phyloP scores from a whole-genome alignment of 805 yeast genomes.

The Candida pini region DNA sequence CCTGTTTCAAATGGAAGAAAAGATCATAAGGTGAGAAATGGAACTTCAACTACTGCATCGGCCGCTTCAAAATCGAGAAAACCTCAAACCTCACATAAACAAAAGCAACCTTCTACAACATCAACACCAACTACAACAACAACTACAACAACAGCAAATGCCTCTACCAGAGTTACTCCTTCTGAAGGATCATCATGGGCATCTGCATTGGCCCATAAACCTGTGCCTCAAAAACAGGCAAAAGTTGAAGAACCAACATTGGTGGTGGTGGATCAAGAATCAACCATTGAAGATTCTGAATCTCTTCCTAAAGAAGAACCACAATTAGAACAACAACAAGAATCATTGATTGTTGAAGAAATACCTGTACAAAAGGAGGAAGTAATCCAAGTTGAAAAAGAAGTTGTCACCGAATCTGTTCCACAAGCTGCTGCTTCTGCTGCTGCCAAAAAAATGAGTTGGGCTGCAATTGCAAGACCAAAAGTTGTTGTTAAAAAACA shows the following conservation, averaged over 20 bases:
- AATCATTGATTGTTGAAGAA: too few species aligned
- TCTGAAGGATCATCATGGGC: slow-evolving; percentile 29
- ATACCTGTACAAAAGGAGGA: too few species aligned
- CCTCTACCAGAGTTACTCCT: slow-evolving; percentile 6
- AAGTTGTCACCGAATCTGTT: slow-evolving; percentile 1
- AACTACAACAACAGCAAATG: neutral
- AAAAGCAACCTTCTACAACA: slow-evolving; percentile 1
- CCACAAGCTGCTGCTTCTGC: slow-evolving; percentile 14
- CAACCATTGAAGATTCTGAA: slow-evolving; percentile 5
- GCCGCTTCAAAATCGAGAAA: neutral
- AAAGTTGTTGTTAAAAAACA: slow-evolving; percentile 18
- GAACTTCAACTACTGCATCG: neutral
- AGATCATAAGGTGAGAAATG: slow-evolving; percentile 1
- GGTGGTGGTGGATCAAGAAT: too few species aligned
- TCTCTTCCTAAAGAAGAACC: slow-evolving; percentile 2
- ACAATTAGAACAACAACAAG: slow-evolving; percentile 2
- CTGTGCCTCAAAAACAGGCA: slow-evolving; percentile 7
- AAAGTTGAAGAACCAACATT: slow-evolving; percentile 5
- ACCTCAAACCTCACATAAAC: neutral
- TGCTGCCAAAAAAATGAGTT: slow-evolving; percentile 13
- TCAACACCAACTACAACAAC: slow-evolving; percentile 8
- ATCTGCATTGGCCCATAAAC: slow-evolving; percentile 26
- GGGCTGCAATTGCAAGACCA: slow-evolving; percentile 23
- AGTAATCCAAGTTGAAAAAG: too few species aligned
- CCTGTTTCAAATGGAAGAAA: slow-evolving; percentile 4